A percentile compares a stretch with the other conserved stretches of the same genome.
phyloP scores from a whole-genome alignment of 257 asterid species.

The Plantago ovata region DNA sequence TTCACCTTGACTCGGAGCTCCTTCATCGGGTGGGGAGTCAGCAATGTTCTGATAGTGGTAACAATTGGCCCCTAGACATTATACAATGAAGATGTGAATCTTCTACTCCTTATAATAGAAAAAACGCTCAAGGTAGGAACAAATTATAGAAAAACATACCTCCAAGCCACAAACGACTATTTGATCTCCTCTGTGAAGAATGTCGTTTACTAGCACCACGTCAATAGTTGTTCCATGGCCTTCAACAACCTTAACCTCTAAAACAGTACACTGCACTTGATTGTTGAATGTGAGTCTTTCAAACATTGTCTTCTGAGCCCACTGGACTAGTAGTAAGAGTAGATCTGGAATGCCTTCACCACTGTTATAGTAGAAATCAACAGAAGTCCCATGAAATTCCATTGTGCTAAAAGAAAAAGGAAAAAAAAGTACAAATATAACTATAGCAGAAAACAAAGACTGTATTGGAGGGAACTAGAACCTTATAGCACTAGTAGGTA shows the following conservation, averaged over 20 bases:
- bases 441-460: too few relatives aligned
- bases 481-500: constrained; percentile 99
- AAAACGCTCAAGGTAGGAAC: constrained; percentile 17
- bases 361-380: constrained; percentile 37
- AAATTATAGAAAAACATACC: too few relatives aligned
- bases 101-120: too few relatives aligned
- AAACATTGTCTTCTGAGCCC: constrained; percentile 88
- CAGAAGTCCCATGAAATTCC: too few relatives aligned
- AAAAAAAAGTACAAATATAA: too few relatives aligned
- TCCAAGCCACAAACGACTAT: constrained; percentile 96
- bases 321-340: constrained; percentile 67
- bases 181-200: constrained; percentile 96
- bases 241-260: constrained; percentile 97
- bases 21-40: constrained; percentile 99
- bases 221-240: constrained; percentile 98
- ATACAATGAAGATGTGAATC: constrained; percentile 8
- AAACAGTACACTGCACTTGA: constrained; percentile 94
- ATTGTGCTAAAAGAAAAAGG: too few relatives aligned
- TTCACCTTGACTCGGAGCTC: constrained; percentile 97
- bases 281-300: constrained; percentile 77
- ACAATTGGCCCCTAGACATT: constrained; percentile 77
- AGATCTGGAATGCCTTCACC: constrained; percentile 97
- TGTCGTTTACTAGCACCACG: constrained; percentile 89
- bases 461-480: constrained; percentile 25
- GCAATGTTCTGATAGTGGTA: constrained; percentile 78